Conservation (phyloP, 345 rosid genomes). For the Eucalyptus grandis region DNA sequence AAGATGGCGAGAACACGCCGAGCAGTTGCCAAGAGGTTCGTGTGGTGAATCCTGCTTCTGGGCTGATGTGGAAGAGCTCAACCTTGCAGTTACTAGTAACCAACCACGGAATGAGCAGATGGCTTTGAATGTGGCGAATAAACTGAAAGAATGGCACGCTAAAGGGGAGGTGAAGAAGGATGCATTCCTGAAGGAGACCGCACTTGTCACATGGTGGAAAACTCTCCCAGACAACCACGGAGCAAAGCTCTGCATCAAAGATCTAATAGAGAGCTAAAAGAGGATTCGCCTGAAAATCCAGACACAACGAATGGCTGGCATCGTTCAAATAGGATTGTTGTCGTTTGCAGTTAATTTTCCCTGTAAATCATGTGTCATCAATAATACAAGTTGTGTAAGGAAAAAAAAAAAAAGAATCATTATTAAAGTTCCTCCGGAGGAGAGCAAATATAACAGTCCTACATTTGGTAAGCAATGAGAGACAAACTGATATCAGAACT, state of each 20-base stretch:
- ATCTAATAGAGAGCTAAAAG: background rate
- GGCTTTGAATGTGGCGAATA: background rate
- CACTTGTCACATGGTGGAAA: background rate
- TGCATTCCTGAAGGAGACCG: background rate
- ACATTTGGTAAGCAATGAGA: background rate
- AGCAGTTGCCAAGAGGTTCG: background rate
- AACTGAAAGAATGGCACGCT: background rate
- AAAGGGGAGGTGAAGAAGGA: background rate
- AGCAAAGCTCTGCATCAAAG: background rate
- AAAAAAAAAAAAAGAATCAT: background rate
- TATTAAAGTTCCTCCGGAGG: background rate
- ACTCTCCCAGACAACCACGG: background rate
- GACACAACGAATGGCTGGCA: background rate
- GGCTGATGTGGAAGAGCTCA: conserved; percentile 80
- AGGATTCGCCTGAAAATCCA: background rate
- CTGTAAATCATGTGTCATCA: background rate
- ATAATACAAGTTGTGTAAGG: background rate
- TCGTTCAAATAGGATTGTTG: background rate
- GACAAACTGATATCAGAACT: background rate
- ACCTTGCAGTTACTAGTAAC: background rate
- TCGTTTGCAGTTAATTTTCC: background rate
- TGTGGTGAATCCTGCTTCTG: conserved; percentile 49
- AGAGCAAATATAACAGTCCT: background rate
- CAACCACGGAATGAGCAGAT: background rate
- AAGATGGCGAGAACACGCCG: conserved; percentile 43